phyloP scores from a whole-genome alignment of 2,329 filamentous ascomycete species.

The Fonsecaea monophora region DNA sequence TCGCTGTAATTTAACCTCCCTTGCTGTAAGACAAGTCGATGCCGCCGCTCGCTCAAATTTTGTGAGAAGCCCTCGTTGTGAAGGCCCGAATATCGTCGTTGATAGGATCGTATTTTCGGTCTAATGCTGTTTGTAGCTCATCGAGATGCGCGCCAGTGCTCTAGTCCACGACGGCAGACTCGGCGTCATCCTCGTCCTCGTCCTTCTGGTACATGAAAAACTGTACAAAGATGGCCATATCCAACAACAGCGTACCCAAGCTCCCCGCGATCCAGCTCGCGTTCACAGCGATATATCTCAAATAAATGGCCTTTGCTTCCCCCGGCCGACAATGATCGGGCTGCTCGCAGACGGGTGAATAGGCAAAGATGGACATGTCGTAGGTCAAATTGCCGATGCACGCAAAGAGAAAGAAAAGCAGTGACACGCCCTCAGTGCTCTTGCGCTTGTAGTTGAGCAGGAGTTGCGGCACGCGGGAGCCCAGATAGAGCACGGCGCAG shows the following conservation, averaged over 20 bases:
- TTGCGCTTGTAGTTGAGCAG: slow-evolving; percentile 91
- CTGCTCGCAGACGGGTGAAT: slow-evolving; percentile 72
- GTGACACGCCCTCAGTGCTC: slow-evolving; percentile 88
- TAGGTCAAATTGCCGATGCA: slow-evolving; percentile 95
- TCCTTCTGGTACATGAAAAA: slow-evolving; percentile 79
- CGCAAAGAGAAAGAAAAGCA: slow-evolving; percentile 96
- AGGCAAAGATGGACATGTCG: slow-evolving; percentile 89
- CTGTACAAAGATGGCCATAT: slow-evolving; percentile 85
- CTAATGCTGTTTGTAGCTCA: neutral
- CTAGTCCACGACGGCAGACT: slow-evolving; percentile 28
- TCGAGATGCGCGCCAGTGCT: neutral
- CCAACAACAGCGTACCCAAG: slow-evolving; percentile 82
- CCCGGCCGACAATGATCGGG: slow-evolving; percentile 64
- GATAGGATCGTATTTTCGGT: neutral
- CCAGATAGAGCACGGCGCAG: slow-evolving; percentile 87
- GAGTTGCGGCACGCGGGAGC: slow-evolving; percentile 86
- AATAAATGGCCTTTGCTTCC: slow-evolving; percentile 73
- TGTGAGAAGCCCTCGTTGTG: too few species aligned
- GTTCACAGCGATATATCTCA: slow-evolving; percentile 85
- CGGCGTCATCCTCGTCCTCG: slow-evolving; percentile 32
- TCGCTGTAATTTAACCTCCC: too few species aligned
- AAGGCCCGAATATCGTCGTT: too few species aligned
- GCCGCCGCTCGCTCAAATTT: too few species aligned
- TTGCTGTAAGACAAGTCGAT: neutral
- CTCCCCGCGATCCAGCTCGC: slow-evolving; percentile 89